These are phyloP conservation scores for Staphylotrichum tortipilum DNA, from an alignment of 495 filamentous ascomycete species.

Conservation along the genomic window DNA sequence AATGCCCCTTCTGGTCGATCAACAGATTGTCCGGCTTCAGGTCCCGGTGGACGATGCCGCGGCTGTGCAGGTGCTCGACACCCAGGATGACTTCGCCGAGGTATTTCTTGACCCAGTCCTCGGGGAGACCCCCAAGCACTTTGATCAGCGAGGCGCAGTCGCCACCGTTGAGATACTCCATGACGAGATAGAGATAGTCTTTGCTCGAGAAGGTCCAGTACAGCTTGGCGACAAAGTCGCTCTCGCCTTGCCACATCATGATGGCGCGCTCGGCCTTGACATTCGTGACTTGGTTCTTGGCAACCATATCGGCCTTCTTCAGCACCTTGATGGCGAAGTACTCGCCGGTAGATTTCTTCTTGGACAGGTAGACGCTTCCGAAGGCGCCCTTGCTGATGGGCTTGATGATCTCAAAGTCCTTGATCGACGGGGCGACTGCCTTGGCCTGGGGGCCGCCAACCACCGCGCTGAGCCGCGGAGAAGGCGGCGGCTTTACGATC, in stretches of 20 bases:
- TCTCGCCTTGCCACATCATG: constrained; percentile 99
- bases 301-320: constrained; percentile 99
- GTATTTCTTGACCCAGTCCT: constrained; percentile 98
- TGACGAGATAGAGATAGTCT: constrained; percentile 95
- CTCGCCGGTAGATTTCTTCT: constrained; percentile 96
- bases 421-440: constrained; percentile 87
- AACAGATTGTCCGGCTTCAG: constrained; percentile 95
- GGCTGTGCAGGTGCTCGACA: constrained; percentile 87
- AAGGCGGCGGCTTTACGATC: constrained; percentile 59
- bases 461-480: constrained; percentile 66
- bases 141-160: constrained; percentile 97
- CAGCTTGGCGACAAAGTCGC: constrained; percentile 96
- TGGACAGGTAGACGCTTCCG: constrained; percentile 93
- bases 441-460: constrained; percentile 64
- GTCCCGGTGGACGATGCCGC: constrained; percentile 93
- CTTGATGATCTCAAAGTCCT: constrained; percentile 99
- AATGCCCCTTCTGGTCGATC: constrained; percentile 92
- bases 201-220: constrained; percentile 99
- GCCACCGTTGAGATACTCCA: constrained; percentile 98
- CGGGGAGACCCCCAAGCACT: constrained; percentile 76
- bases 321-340: constrained; percentile 98
- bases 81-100: constrained; percentile 91
- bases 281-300: constrained; percentile 98
- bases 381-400: constrained; percentile 99
- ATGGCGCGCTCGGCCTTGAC: constrained; percentile 99